Evolutionary conservation across 176 grass and related monocot species (phyloP), one percentile per base, ranked within the genome.

Genomic region (Calamus simplicifolius): DNA sequence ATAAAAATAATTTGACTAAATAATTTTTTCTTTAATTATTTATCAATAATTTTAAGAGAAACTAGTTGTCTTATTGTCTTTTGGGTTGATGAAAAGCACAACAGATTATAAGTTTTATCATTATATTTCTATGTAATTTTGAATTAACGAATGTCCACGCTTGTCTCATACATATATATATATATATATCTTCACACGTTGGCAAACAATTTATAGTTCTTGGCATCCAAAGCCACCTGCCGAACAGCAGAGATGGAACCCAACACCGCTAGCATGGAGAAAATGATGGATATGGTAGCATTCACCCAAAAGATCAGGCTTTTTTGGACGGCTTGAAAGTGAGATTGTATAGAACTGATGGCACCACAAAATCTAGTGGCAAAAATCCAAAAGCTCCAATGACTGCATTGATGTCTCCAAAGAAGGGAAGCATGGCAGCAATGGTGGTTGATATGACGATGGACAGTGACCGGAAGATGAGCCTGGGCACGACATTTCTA

Each of bases 401-500:
- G 35, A 92, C 81, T 50, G 70, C 76, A 67, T 98, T 98, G 75
- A 98, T 75, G 71, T 92, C 93, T 13, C 87, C 93, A 56, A 98
- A 98, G 81, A 98, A 98, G 5, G 87, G 93, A 16, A 97, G 66
- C 87, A 97, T 97, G 54, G 87, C 87, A 0, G 84, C 87, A 48
- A 98, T 60, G 61, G 63, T 77, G 29, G 93, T 98, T 62, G 84
- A 81, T 2, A 83, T 2, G 16, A 72, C 81, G 29, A 92, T 72
- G 53, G 84, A 75, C 15, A 48, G 0, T 1, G 93, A 80, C 23
- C 88, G 84, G 16, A 76, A 89, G 25, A 62, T 29, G n/a, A 98
- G 43, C 15, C 88, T 51, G 0, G 93, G 88, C 28, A 69, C 51
- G 7, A 89, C 79, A 49, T 98, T 98, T 19, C 93, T 49, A 16